Evolutionary conservation across 2,329 filamentous ascomycete genomes (phyloP), one percentile per base, ranked within the genome.

Genomic region (Fusarium acutatum): DNA sequence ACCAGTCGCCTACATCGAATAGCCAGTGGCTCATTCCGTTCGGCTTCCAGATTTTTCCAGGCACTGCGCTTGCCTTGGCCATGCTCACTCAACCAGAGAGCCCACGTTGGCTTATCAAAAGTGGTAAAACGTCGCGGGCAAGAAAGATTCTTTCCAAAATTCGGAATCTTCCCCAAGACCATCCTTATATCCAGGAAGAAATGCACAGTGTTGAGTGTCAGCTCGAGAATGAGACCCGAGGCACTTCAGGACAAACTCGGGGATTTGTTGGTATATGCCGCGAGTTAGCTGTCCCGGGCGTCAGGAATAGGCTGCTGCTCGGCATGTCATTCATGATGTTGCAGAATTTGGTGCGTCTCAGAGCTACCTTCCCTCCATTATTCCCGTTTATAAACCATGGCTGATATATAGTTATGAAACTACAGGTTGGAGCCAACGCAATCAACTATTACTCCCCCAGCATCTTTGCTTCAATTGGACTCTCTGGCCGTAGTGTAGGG

Each of bases 401-500:
- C 28, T 28, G 28, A 35, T 35, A 35, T 6, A 35, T 35, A 35
- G 15, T n/a, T n/a, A 35, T 35, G 34, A 35, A 35, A 35, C 8
- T 35, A 35, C 34, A 35, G 34, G 34, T 35, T 35, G 60, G 62
- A 24, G 61, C 61, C 22, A 65, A 65, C 34, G 62, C 62, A 10
- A 47, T 65, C 5, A 65, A 65, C n/a, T 65, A 65, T 26, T 65
- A 65, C 28, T 65, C 62, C 0, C 62, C 62, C 20, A 60, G 60
- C 4, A 63, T 73, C 20, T 72, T 73, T 35, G 63, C 71, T 32
- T 64, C 68, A 6, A 69, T 73, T 17, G 71, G 71, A 3, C 67
- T 71, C 15, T 69, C 71, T 7, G 68, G 71, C 44, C 61, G 52
- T 9, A 63, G 60, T 12, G 52, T 63, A 7, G 60, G 60, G 5